Conservation (phyloP, 2,329 filamentous ascomycete genomes). For the Byssothecium circinans region DNA sequence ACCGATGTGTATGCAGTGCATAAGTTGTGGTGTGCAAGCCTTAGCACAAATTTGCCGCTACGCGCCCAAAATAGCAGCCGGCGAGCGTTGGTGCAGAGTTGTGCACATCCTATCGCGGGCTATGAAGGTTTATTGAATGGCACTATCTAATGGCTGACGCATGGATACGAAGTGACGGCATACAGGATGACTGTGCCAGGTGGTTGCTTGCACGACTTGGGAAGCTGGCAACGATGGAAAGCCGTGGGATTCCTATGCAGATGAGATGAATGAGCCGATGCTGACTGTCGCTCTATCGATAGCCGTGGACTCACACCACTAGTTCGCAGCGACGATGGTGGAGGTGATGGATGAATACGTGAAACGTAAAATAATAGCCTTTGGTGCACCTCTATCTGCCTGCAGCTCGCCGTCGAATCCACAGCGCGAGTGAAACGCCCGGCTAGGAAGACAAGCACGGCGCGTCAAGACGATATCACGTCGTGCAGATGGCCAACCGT, state of each 20-base stretch:
- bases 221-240: not conserved
- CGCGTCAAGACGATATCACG: slow-evolving; percentile 5
- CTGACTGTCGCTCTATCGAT: no score
- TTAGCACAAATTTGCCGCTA: slow-evolving; percentile 35
- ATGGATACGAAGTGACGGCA: slow-evolving; percentile 16
- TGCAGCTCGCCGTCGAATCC: slow-evolving; percentile 10
- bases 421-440: slow-evolving; percentile 30
- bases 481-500: slow-evolving; percentile 27
- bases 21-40: slow-evolving; percentile 31
- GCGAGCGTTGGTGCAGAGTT: slow-evolving; percentile 4
- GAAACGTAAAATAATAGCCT: no score
- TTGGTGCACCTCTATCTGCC: no score
- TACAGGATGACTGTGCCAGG: no score
- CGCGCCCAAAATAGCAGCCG: slow-evolving; percentile 37
- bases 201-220: not conserved
- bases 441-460: slow-evolving; percentile 10
- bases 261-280: no score
- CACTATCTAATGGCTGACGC: no score
- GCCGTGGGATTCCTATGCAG: not conserved
- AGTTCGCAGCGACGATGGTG: not conserved
- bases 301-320: not conserved
- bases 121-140: slow-evolving; percentile 2
- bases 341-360: not conserved
- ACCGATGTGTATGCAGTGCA: slow-evolving; percentile 30
- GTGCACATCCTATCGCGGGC: slow-evolving; percentile 6